Evolutionary conservation across 805 yeast species (phyloP).

Genomic region (Yarrowia sp.): DNA sequence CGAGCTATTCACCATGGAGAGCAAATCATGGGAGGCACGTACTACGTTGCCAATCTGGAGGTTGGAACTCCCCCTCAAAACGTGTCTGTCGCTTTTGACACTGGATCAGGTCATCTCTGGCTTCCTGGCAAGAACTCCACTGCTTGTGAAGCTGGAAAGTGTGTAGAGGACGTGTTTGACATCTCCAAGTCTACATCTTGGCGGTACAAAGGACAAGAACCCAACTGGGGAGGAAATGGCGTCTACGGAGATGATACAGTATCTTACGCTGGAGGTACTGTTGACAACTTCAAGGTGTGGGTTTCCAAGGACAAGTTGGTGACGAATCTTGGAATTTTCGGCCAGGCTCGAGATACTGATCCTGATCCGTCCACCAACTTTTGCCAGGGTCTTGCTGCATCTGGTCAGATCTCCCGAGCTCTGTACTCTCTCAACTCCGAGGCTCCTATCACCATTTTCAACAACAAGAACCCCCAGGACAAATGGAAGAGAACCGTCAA

Average conservation of each 20-base stretch:
- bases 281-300: neutral
- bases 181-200: neutral
- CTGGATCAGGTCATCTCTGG: constrained; percentile 54
- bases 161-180: neutral
- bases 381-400: neutral
- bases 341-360: neutral
- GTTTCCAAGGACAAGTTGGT: neutral
- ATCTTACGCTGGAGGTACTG: neutral
- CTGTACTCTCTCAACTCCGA: neutral
- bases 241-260: neutral
- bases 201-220: neutral
- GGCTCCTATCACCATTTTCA: neutral
- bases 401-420: neutral
- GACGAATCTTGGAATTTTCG: neutral
- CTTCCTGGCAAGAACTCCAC: constrained; percentile 37
- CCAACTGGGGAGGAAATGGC: neutral
- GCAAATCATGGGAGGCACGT: too few species aligned
- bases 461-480: too few species aligned
- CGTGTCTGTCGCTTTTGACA: neutral
- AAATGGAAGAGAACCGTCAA: too few species aligned
- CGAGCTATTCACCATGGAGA: too few species aligned
- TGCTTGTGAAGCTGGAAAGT: neutral
- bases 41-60: neutral
- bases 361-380: neutral
- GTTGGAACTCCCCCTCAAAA: neutral